phyloP scores from a whole-genome alignment of 352 stramenopile species.

The Globisporangium paddicum region DNA sequence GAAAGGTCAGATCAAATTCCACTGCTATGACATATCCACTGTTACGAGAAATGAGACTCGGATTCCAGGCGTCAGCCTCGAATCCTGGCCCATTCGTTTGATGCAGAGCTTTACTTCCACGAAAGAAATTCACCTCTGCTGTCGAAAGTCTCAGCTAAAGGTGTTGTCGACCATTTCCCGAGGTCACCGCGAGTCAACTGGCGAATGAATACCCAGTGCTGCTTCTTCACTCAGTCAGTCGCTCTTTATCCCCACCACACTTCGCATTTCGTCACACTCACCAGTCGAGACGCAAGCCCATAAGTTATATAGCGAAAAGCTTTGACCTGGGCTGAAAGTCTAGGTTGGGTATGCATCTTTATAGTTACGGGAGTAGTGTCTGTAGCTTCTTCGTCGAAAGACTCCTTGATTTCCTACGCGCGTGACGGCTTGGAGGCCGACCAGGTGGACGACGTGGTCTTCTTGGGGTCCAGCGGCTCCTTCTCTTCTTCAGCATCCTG shows the following conservation, averaged over 20 bases:
- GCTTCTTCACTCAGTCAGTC: neutral
- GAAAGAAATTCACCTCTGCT: no score
- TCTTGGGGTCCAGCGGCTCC: neutral
- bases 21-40: no score
- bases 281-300: neutral
- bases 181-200: no score
- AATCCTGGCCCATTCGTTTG: no score
- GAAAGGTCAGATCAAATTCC: no score
- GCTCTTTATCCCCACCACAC: neutral
- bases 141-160: no score
- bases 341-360: neutral
- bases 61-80: no score
- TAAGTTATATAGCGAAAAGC: no score
- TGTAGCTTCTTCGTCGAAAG: neutral
- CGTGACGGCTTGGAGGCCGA: slow-evolving; percentile 9
- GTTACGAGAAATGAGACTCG: no score
- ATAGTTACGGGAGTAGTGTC: neutral
- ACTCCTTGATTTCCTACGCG: neutral
- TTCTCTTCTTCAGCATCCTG: neutral
- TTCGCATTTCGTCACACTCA: neutral
- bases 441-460: slow-evolving; percentile 12
- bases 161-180: no score
- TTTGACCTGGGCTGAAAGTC: neutral
- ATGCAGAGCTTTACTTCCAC: no score
- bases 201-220: neutral